phyloP scores from a whole-genome alignment of 306 rosid species.

The Delonix regia region DNA sequence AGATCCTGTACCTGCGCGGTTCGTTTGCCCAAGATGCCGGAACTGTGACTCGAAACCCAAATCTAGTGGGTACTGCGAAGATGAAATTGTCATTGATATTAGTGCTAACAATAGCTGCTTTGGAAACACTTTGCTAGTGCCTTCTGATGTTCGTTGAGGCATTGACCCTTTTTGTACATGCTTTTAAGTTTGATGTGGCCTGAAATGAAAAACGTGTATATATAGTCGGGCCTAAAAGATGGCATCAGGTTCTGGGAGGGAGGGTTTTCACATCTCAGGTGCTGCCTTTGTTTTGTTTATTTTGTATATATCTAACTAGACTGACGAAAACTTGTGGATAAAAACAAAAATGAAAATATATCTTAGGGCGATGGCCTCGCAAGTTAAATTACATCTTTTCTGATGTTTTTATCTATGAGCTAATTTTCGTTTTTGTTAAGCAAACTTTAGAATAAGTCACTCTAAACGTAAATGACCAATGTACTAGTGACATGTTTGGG shows the following conservation, averaged over 20 bases:
- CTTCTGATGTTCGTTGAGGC: constrained; percentile 50
- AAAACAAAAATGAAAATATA: neutral
- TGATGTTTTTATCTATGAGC: neutral
- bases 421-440: neutral
- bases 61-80: constrained; percentile 54
- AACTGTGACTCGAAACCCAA: constrained; percentile 35
- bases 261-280: constrained; percentile 28
- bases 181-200: constrained; percentile 31
- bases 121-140: constrained; percentile 46
- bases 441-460: no score
- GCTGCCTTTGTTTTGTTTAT: constrained; percentile 22
- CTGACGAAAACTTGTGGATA: constrained; percentile 24
- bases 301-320: constrained; percentile 32
- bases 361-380: neutral
- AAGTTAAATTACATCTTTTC: neutral
- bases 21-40: constrained; percentile 72
- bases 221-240: constrained; percentile 35
- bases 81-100: constrained; percentile 47
- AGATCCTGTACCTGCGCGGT: constrained; percentile 73
- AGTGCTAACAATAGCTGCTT: constrained; percentile 40
- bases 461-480: no score
- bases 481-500: no score
- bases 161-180: constrained; percentile 17
- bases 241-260: constrained; percentile 26
- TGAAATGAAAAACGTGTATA: constrained; percentile 49